Percentiles rank a stretch among this genome's conserved stretches.
Evolutionary conservation across 306 rosid species (phyloP).

Genomic region (Lathyrus aphaca): DNA sequence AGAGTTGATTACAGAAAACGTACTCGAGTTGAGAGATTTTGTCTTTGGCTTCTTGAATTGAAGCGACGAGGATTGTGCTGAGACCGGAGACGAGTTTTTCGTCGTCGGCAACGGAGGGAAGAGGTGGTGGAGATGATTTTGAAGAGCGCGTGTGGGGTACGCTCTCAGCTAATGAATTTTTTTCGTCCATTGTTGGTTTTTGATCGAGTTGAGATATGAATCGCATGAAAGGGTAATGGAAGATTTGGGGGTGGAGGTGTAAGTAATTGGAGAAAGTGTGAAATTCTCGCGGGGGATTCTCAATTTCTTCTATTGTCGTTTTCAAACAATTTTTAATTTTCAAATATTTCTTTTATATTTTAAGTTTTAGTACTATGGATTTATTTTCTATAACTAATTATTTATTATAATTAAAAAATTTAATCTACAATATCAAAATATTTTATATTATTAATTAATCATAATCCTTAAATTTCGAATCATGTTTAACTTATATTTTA

Average conservation of each 20-base stretch:
- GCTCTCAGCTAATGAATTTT: neutral
- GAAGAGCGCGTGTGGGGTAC: constrained; percentile 39
- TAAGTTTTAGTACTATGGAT: no score
- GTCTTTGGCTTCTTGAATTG: constrained; percentile 84
- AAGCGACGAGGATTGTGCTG: constrained; percentile 81
- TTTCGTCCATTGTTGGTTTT: constrained; percentile 29
- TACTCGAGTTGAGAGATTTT: constrained; percentile 76
- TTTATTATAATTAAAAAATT: no score
- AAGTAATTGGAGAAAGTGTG: neutral
- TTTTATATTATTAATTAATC: no score
- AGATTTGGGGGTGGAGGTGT: neutral
- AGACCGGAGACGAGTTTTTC: constrained; percentile 56
- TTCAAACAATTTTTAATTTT: neutral
- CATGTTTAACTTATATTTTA: no score
- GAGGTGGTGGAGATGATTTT: constrained; percentile 29
- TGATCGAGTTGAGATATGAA: neutral
- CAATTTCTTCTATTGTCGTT: neutral
- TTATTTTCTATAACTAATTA: no score
- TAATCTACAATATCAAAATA: no score
- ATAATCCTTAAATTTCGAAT: no score
- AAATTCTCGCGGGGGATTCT: constrained; percentile 32
- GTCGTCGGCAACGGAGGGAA: constrained; percentile 43
- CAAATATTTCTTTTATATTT: no score
- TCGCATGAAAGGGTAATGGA: neutral
- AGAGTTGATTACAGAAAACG: constrained; percentile 75